Evolutionary conservation across 2,329 filamentous ascomycete genomes (phyloP).

Genomic region (Fusarium nisikadoi): DNA sequence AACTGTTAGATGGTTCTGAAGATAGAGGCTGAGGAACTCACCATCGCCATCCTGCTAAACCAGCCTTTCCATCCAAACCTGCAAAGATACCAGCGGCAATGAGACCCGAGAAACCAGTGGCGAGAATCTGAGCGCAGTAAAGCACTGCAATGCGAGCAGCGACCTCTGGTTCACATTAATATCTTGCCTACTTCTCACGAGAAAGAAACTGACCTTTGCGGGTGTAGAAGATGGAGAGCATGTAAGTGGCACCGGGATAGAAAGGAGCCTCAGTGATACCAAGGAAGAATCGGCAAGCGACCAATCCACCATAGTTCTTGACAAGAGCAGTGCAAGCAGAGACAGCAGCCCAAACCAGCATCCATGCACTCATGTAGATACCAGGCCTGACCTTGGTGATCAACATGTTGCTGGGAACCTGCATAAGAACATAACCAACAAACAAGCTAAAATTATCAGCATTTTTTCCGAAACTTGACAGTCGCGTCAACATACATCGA

Average conservation of each 20-base stretch:
- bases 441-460: slow-evolving; percentile 43
- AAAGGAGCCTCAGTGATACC: slow-evolving; percentile 55
- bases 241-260: slow-evolving; percentile 53
- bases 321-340: slow-evolving; percentile 53
- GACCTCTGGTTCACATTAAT: slow-evolving; percentile 63
- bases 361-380: slow-evolving; percentile 56
- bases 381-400: slow-evolving; percentile 55
- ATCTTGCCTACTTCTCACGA: fast-evolving
- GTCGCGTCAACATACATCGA: slow-evolving; percentile 45
- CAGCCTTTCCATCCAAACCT: slow-evolving; percentile 54
- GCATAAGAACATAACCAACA: slow-evolving; percentile 58
- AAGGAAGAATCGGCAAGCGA: slow-evolving; percentile 52
- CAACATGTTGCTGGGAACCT: slow-evolving; percentile 55
- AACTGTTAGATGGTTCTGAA: not conserved
- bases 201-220: slow-evolving; percentile 39
- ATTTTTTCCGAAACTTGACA: too few relatives aligned
- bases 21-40: not conserved
- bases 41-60: slow-evolving; percentile 72
- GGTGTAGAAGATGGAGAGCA: slow-evolving; percentile 50
- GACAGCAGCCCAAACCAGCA: slow-evolving; percentile 55
- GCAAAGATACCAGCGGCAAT: slow-evolving; percentile 69
- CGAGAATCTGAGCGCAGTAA: slow-evolving; percentile 71
- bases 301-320: slow-evolving; percentile 48
- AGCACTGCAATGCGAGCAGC: slow-evolving; percentile 68
- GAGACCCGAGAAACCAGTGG: slow-evolving; percentile 73